Evolutionary conservation across 2,329 filamentous ascomycete species (phyloP).

Genomic region (Hymenoscyphus scutula): DNA sequence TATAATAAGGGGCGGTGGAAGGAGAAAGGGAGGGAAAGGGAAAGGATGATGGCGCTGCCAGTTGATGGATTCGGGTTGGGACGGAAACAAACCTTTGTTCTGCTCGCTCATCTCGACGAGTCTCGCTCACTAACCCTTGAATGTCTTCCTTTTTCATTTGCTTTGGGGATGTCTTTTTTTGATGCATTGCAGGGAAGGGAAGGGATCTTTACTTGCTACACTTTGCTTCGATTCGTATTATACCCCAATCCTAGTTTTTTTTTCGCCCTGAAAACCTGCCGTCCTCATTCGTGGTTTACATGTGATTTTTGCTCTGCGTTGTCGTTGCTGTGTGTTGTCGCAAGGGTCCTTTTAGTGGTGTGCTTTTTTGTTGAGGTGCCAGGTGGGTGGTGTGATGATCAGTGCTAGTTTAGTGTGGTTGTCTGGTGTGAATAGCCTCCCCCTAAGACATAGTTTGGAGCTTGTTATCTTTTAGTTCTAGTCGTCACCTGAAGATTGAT

Average conservation of each 20-base stretch:
- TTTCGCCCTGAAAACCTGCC: neutral
- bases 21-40: neutral
- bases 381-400: neutral
- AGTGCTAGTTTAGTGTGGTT: conserved; percentile 1
- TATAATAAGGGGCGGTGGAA: neutral
- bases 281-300: too few species aligned
- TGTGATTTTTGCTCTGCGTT: neutral
- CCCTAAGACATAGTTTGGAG: neutral
- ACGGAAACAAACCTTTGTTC: neutral
- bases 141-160: neutral
- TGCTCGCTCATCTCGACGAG: neutral
- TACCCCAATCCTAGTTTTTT: conserved; percentile 13
- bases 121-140: neutral
- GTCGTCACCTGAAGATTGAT: too few species aligned
- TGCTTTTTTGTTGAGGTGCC: neutral
- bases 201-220: neutral
- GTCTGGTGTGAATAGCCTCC: neutral
- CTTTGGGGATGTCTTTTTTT: neutral
- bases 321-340: neutral
- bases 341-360: neutral
- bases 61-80: neutral
- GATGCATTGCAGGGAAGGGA: neutral
- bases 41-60: too few species aligned
- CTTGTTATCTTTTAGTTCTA: neutral
- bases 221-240: conserved; percentile 12